Evolutionary conservation across 768 basidiomycete species (phyloP), one percentile per base, ranked within the genome.

Genomic region (Phaeotremella fagi): DNA sequence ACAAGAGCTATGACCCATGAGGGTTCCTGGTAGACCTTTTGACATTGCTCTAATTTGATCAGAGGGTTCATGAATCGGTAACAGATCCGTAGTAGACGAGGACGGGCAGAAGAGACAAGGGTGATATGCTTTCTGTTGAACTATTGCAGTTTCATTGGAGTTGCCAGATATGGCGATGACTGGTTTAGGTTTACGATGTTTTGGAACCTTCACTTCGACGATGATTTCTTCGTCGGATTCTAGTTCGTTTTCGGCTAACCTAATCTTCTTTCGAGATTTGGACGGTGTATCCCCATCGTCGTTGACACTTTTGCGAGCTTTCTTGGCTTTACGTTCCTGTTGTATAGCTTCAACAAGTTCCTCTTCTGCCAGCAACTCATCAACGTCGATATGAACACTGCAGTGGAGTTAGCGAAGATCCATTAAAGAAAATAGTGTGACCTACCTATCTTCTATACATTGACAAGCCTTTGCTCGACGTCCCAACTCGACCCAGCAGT

Each of bases 341-440:
- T 49, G 26, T 46, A 49, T 45, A 52, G 57, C 42, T 22, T 37
- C 37, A 25, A 57, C 36, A 27, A 57, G 42, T 38, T 68, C 63
- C 54, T 63, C 66, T 58, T 88, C 85, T 1, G 67, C 77, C 18
- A 98, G 76, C 38, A 95, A 80, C 59, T 86, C 84, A 66, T 94
- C 89, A 20, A 98, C 88, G 53, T 98, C 87, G 60, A 98, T 97
- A 24, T 85, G 83, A 25, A 98, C 94, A 66, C 92, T 98, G 31
- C 1, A 4, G 38, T 81, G 77, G 33, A 33, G 26, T 28, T 11
- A 49, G 14, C n/a, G 5, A 22, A 16, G 33, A 23, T 20, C n/a
- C 23, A 16, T 11, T 15, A 15, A 18, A 6, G 29, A 45, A 22
- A 20, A 15, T 23, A 31, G 31, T 28, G 4, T 16, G n/a, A 63